Evolutionary conservation across 1,284 basidiomycete genomes (phyloP).

Genomic region (Pseudozyma thailandica): DNA sequence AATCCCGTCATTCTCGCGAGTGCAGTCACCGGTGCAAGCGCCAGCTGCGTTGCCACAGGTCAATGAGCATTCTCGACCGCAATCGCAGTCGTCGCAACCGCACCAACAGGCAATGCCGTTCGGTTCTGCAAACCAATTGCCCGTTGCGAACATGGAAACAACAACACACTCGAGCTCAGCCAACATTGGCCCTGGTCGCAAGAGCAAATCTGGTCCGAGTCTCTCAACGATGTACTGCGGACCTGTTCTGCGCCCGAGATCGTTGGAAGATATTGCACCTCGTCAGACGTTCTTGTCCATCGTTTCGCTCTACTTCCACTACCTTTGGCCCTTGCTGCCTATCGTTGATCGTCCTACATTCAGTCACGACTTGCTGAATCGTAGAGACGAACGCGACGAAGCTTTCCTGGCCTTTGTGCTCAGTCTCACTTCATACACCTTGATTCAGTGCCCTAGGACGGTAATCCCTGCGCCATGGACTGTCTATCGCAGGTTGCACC

Average conservation of each 20-base stretch:
- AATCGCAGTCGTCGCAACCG: not conserved
- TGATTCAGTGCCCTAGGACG: constrained; percentile 51
- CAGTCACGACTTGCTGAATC: constrained; percentile 49
- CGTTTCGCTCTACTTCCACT: constrained; percentile 52
- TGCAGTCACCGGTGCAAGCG: constrained; percentile 23
- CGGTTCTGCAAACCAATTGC: not conserved
- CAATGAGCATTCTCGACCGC: constrained; percentile 2
- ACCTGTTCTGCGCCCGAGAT: constrained; percentile 46
- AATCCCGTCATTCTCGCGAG: constrained; percentile 37
- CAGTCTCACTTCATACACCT: constrained; percentile 51
- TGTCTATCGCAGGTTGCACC: constrained; percentile 50
- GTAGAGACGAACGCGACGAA: constrained; percentile 48
- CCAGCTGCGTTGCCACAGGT: constrained; percentile 8
- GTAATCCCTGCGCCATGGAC: constrained; percentile 49
- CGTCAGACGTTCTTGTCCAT: constrained; percentile 52
- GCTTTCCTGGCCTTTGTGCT: constrained; percentile 53
- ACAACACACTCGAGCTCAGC: not conserved
- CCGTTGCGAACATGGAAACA: not conserved
- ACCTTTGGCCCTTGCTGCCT: constrained; percentile 53
- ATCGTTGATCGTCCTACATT: constrained; percentile 51
- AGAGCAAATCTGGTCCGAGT: constrained; percentile 8
- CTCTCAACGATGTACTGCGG: constrained; percentile 36
- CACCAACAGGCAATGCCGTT: not conserved
- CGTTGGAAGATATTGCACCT: constrained; percentile 53
- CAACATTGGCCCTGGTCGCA: constrained; percentile 2